phyloP scores from a whole-genome alignment of 768 basidiomycete species.

The Hortiboletus campestris region DNA sequence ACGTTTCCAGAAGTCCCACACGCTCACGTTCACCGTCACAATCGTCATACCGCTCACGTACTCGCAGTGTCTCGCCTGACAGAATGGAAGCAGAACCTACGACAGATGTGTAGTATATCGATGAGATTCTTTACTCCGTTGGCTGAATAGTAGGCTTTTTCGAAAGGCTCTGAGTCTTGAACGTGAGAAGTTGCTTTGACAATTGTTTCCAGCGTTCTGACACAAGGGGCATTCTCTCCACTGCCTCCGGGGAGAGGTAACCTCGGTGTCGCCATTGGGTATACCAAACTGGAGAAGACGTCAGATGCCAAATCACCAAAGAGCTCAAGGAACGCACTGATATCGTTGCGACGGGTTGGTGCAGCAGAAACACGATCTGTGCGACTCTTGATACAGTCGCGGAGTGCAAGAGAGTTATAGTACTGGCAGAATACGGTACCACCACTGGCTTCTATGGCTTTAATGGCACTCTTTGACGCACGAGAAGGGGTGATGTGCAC shows the following conservation, averaged over 20 bases:
- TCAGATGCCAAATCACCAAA: constrained; percentile 1
- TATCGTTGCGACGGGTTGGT: constrained; percentile 84
- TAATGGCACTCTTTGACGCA: constrained; percentile 83
- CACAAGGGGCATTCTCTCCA: constrained; percentile 58
- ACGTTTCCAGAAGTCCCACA: constrained; percentile 65
- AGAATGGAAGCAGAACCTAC: constrained; percentile 44
- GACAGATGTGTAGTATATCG: constrained; percentile 15
- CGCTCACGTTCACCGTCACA: constrained; percentile 39
- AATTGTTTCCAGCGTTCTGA: constrained; percentile 70
- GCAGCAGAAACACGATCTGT: constrained; percentile 71
- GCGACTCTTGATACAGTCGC: constrained; percentile 71
- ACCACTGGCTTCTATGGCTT: constrained; percentile 76
- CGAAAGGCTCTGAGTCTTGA: constrained; percentile 38
- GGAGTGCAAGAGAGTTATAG: constrained; percentile 83
- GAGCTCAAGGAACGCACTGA: constrained; percentile 50
- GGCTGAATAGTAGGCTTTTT: constrained; percentile 22
- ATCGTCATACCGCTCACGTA: constrained; percentile 51
- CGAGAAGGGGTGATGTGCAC: constrained; percentile 82
- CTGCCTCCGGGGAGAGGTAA: constrained; percentile 62
- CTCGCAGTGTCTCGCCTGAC: constrained; percentile 58
- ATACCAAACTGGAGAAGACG: constrained; percentile 64
- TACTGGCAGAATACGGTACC: constrained; percentile 88
- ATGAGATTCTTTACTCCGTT: constrained; percentile 17
- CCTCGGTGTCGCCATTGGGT: constrained; percentile 70
- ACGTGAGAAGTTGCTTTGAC: constrained; percentile 57